phyloP scores from a whole-genome alignment of 2,329 filamentous ascomycete species.

The Aspergillus pseudotamarii region DNA sequence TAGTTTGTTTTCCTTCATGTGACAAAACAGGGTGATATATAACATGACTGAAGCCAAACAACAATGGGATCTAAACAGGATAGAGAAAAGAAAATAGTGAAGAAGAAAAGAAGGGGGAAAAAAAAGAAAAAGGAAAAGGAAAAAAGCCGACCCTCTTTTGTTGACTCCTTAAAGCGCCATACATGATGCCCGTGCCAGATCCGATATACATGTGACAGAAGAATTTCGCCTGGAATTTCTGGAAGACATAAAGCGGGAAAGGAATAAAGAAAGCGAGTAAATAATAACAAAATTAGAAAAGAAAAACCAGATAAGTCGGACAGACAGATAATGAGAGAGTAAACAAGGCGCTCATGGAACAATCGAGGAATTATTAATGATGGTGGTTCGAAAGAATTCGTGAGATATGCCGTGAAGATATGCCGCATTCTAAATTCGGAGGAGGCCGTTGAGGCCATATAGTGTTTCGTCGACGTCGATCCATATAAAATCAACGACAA shows the following conservation, averaged over 20 bases:
- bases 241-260: neutral
- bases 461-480: neutral
- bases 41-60: slow-evolving; percentile 6
- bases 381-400: neutral
- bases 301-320: neutral
- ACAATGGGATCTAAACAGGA: neutral
- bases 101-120: neutral
- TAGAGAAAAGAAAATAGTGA: neutral
- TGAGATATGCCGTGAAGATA: slow-evolving; percentile 1
- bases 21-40: neutral
- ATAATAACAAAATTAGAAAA: neutral
- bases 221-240: neutral
- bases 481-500: slow-evolving; percentile 40
- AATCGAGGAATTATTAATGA: too few relatives aligned
- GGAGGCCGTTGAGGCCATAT: neutral
- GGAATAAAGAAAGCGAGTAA: slow-evolving; percentile 3
- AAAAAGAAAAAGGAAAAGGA: neutral
- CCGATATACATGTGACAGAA: slow-evolving; percentile 3
- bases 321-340: neutral
- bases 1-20: neutral
- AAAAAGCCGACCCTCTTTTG: neutral
- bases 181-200: slow-evolving; percentile 2
- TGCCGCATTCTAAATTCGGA: neutral
- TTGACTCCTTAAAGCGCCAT: slow-evolving; percentile 1
- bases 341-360: neutral